Percentiles rank a stretch among this genome's conserved stretches.
Evolutionary conservation across 129 eudicot genomes (phyloP).

Genomic region (Logfia minima): DNA sequence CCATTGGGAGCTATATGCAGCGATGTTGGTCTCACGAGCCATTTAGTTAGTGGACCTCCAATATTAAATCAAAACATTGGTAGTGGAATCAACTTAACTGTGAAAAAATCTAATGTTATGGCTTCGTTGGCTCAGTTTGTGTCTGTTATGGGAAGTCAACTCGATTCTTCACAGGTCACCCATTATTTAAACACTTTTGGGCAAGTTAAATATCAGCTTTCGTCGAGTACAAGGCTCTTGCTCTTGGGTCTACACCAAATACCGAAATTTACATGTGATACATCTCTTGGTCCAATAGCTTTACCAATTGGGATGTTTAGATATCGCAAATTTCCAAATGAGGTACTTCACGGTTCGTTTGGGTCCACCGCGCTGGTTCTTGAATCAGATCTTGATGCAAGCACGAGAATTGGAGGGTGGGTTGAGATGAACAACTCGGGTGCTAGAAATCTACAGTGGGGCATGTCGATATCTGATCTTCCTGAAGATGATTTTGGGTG

Average conservation of each 20-base stretch:
- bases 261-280: slow-evolving; percentile 39
- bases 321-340: slow-evolving; percentile 26
- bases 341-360: slow-evolving; percentile 20
- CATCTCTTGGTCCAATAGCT: slow-evolving; percentile 50
- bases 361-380: slow-evolving; percentile 65
- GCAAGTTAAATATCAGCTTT: slow-evolving; percentile 64
- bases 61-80: slow-evolving; percentile 58
- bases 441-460: slow-evolving; percentile 58
- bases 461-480: slow-evolving; percentile 58
- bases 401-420: slow-evolving; percentile 77
- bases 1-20: slow-evolving; percentile 83
- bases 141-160: slow-evolving; percentile 38
- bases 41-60: slow-evolving; percentile 66
- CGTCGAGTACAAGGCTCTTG: slow-evolving; percentile 59
- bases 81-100: slow-evolving; percentile 59
- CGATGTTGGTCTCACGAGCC: slow-evolving; percentile 54
- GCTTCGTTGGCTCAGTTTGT: slow-evolving; percentile 79
- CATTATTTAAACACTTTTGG: slow-evolving; percentile 67
- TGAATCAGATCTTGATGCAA: slow-evolving; percentile 72
- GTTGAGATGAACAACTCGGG: slow-evolving; percentile 49
- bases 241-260: slow-evolving; percentile 55
- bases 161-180: slow-evolving; percentile 31
- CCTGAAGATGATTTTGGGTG: slow-evolving; percentile 93
- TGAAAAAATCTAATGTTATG: slow-evolving; percentile 49
- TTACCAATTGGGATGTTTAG: slow-evolving; percentile 49